These are phyloP conservation scores for Ophiocordyceps camponoti-floridani DNA, from an alignment of 2,329 filamentous ascomycete species.

Conservation along the genomic window DNA sequence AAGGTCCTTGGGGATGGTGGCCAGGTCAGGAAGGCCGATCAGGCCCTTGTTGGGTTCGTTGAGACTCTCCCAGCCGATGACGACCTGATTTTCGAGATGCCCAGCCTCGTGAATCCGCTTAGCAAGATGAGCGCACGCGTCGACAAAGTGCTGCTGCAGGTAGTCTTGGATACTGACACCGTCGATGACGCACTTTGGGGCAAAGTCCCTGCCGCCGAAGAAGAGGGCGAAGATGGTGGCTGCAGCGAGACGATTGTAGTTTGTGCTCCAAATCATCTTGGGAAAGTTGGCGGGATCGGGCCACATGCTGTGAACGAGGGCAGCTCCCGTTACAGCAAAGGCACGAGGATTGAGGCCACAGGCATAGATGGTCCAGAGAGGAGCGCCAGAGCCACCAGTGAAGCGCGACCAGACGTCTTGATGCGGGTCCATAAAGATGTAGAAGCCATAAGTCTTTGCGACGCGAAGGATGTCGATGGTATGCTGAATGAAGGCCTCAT, in stretches of 20 bases:
- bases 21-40: slow-evolving; percentile 67
- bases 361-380: slow-evolving; percentile 95
- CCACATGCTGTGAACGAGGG: slow-evolving; percentile 88
- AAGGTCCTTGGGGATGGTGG: slow-evolving; percentile 67
- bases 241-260: slow-evolving; percentile 74
- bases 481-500: slow-evolving; percentile 83
- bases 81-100: slow-evolving; percentile 67
- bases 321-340: slow-evolving; percentile 76
- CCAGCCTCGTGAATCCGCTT: slow-evolving; percentile 76
- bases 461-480: slow-evolving; percentile 72
- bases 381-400: slow-evolving; percentile 84
- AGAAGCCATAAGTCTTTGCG: slow-evolving; percentile 83
- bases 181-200: slow-evolving; percentile 89
- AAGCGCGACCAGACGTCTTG: slow-evolving; percentile 98
- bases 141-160: slow-evolving; percentile 70
- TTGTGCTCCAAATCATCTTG: slow-evolving; percentile 99
- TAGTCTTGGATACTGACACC: slow-evolving; percentile 95
- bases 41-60: slow-evolving; percentile 90
- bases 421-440: slow-evolving; percentile 96
- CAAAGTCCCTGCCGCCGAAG: slow-evolving; percentile 79
- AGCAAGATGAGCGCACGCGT: slow-evolving; percentile 65
- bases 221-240: slow-evolving; percentile 91
- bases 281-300: slow-evolving; percentile 71
- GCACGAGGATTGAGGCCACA: slow-evolving; percentile 75
- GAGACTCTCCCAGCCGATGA: slow-evolving; percentile 91